phyloP scores from a whole-genome alignment of 139 green algal species.

The Micromonas pusilla region DNA sequence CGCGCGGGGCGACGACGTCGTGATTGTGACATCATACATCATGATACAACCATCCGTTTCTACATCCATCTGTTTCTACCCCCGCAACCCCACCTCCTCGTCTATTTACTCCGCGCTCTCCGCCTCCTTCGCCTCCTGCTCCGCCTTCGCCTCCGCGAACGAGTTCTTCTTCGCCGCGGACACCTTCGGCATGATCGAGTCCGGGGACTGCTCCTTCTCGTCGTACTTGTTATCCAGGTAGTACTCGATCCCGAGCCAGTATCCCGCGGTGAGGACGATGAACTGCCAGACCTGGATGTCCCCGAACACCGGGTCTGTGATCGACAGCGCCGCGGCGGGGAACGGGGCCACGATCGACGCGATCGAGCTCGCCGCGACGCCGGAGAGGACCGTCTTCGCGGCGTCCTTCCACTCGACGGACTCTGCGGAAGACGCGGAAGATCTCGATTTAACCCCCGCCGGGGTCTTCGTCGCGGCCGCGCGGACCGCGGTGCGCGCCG shows the following conservation, averaged over 20 bases:
- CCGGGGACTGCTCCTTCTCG: not conserved
- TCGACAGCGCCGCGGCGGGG: not conserved
- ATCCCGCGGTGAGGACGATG: constrained; percentile 13
- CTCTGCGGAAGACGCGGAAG: too few relatives aligned
- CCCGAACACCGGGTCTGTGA: constrained; percentile 21
- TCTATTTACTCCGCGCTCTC: constrained; percentile 6
- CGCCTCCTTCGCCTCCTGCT: constrained; percentile 30
- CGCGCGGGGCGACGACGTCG: not conserved
- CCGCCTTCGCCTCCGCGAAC: constrained; percentile 23
- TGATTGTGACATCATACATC: not conserved
- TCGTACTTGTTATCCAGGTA: constrained; percentile 27
- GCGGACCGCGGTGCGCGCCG: too few relatives aligned
- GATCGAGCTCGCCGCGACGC: not conserved
- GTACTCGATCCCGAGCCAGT: constrained; percentile 17
- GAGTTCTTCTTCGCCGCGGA: not conserved
- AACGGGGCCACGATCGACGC: not conserved
- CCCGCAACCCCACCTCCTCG: not conserved
- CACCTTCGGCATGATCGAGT: constrained; percentile 8
- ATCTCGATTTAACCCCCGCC: too few relatives aligned
- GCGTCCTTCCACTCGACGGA: not conserved
- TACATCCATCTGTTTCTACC: too few relatives aligned
- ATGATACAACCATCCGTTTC: not conserved
- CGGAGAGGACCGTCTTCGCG: not conserved
- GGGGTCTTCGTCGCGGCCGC: not conserved
- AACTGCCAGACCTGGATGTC: constrained; percentile 28